Evolutionary conservation across 306 rosid species (phyloP).

Genomic region (Comarum palustre): DNA sequence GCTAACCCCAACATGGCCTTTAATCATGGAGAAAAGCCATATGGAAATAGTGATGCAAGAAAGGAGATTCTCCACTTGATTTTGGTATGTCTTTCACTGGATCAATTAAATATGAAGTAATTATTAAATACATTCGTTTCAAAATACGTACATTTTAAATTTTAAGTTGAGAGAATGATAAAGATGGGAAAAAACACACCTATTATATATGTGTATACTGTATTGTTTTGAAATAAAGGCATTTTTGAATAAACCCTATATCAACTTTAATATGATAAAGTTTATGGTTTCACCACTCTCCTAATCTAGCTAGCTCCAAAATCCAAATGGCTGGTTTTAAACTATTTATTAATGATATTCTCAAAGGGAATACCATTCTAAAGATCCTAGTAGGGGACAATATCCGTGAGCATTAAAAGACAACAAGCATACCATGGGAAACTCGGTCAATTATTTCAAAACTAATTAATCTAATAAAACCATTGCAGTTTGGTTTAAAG

Average conservation of each 20-base stretch:
- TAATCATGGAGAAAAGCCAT: not conserved
- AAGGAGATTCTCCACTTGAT: not conserved
- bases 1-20: not conserved
- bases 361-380: not conserved
- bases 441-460: conserved; percentile 4
- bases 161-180: not conserved
- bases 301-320: not conserved
- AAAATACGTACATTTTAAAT: too few relatives aligned
- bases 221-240: not conserved
- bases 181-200: not conserved
- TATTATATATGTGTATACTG: too few relatives aligned
- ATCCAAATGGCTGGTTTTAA: not conserved
- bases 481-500: conserved; percentile 7
- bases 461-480: conserved; percentile 13
- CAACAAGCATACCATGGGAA: not conserved
- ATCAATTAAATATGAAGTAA: not conserved
- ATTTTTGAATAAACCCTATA: not conserved
- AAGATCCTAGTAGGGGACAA: not conserved
- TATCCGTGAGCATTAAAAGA: not conserved
- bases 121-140: too few relatives aligned
- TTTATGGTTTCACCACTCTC: not conserved
- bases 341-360: not conserved
- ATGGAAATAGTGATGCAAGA: not conserved
- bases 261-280: not conserved
- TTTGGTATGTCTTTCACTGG: not conserved